Conservation (phyloP, 371 early-diverging fungal species). For the Chytridium lagenaria region DNA sequence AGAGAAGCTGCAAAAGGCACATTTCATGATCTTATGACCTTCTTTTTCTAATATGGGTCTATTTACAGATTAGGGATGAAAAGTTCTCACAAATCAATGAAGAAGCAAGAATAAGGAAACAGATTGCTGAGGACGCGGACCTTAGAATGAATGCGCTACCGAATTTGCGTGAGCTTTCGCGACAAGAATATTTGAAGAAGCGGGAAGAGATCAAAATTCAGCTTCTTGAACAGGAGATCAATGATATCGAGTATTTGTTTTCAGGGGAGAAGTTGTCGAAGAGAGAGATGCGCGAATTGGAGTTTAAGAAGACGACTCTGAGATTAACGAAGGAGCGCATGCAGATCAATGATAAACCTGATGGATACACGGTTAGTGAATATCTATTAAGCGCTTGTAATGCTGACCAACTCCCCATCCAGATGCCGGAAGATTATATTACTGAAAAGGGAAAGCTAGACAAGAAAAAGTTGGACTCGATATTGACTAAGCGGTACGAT, state of each 20-base stretch:
- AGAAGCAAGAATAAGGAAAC: slow-evolving; percentile 72
- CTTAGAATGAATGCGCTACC: slow-evolving; percentile 61
- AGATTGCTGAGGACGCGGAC: slow-evolving; percentile 82
- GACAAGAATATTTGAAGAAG: slow-evolving; percentile 88
- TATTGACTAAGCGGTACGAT: slow-evolving; percentile 88
- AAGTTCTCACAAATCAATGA: slow-evolving; percentile 71
- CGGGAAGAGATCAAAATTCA: slow-evolving; percentile 85
- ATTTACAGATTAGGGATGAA: slow-evolving; percentile 75
- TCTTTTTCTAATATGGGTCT: no score
- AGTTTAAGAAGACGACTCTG: slow-evolving; percentile 83
- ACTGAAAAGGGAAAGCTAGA: slow-evolving; percentile 96
- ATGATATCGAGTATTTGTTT: slow-evolving; percentile 90
- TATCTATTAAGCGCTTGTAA: no score
- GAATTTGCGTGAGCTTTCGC: slow-evolving; percentile 79
- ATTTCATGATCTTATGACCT: no score
- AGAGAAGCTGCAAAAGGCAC: slow-evolving; percentile 75
- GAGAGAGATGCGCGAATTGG: slow-evolving; percentile 75
- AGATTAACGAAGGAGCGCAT: slow-evolving; percentile 83
- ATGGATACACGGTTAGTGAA: slow-evolving; percentile 73
- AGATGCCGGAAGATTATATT: slow-evolving; percentile 87
- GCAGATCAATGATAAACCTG: slow-evolving; percentile 75
- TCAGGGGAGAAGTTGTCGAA: slow-evolving; percentile 75
- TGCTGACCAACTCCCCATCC: no score
- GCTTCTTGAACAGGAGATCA: slow-evolving; percentile 75
- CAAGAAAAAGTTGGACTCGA: slow-evolving; percentile 86